Conservation (phyloP, 805 yeast species). For the Schwanniomyces pseudopolymorphus region DNA sequence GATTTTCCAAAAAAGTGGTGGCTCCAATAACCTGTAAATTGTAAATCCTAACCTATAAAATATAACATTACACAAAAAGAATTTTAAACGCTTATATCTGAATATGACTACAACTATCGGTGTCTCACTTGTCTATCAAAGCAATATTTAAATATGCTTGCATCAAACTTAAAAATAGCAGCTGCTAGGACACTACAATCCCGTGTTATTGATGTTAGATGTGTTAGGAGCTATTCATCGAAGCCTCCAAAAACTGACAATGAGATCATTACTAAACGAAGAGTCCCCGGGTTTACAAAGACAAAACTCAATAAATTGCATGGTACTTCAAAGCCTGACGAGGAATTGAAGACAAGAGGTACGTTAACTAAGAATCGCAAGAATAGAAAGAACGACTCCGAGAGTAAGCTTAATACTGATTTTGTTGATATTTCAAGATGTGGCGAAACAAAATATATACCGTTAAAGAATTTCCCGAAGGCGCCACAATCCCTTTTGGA, state of each 20-base stretch:
- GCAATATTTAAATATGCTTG: conserved; percentile 1
- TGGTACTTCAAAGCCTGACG: background rate
- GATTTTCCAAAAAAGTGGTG: background rate
- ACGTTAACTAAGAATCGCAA: background rate
- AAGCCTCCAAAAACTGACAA: conserved; percentile 11
- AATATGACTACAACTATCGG: background rate
- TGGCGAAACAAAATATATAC: conserved; percentile 16
- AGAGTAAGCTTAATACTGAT: background rate
- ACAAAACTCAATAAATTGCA: conserved; percentile 4
- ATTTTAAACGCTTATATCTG: background rate
- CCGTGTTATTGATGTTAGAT: background rate
- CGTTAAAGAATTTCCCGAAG: conserved; percentile 33
- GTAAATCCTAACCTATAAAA: conserved; percentile 1
- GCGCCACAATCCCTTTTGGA: conserved; percentile 19
- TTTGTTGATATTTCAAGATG: background rate
- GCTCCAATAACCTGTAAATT: conserved; percentile 1
- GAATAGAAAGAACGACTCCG: background rate
- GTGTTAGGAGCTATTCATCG: conserved; percentile 6
- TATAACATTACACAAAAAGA: background rate
- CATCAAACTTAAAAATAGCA: background rate
- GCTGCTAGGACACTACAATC: background rate
- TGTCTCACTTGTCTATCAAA: background rate
- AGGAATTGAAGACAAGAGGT: conserved; percentile 1
- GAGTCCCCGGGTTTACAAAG: conserved; percentile 1
- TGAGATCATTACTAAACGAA: conserved; percentile 1